A percentile compares a stretch with the other conserved stretches of the same genome.
Evolutionary conservation across 208 protist genomes (phyloP).

Genomic region (Herpetomonas samuelpessoai): DNA sequence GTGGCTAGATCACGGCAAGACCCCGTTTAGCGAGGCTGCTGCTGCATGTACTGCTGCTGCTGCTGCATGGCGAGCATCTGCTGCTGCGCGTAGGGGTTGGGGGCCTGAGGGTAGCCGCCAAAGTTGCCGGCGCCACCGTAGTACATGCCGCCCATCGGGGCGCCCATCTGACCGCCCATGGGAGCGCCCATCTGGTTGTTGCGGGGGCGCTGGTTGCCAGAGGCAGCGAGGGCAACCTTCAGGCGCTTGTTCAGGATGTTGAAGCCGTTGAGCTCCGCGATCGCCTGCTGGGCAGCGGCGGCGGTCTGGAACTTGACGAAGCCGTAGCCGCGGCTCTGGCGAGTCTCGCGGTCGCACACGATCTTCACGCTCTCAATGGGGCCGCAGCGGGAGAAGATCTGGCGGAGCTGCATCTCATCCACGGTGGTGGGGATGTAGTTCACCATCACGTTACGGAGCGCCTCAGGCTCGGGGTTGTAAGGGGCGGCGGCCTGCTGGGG

Average conservation of each 20-base stretch:
- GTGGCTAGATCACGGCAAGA: no score
- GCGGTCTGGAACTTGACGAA: slow-evolving; percentile 88
- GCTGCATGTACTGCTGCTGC: slow-evolving; percentile 49
- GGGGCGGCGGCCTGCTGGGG: neutral
- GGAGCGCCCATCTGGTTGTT: slow-evolving; percentile 27
- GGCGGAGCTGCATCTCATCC: slow-evolving; percentile 57
- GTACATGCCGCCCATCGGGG: slow-evolving; percentile 28
- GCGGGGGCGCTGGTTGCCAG: slow-evolving; percentile 61
- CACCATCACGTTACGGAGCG: slow-evolving; percentile 69
- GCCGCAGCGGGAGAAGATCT: slow-evolving; percentile 66
- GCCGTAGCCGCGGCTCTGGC: slow-evolving; percentile 86
- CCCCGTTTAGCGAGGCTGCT: slow-evolving; percentile 9
- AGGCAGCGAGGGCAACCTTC: slow-evolving; percentile 80
- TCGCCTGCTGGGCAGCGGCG: slow-evolving; percentile 74
- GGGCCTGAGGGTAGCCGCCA: slow-evolving; percentile 43
- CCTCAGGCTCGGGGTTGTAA: slow-evolving; percentile 42
- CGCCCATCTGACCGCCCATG: no score
- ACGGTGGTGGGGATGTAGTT: slow-evolving; percentile 78
- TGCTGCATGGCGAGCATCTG: slow-evolving; percentile 60
- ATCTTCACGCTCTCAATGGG: slow-evolving; percentile 79
- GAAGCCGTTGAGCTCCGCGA: slow-evolving; percentile 81
- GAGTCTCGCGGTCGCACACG: slow-evolving; percentile 72
- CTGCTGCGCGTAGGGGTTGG: slow-evolving; percentile 70
- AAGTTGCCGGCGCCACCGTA: slow-evolving; percentile 56
- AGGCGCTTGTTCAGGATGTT: slow-evolving; percentile 87